Evolutionary conservation across 2,329 filamentous ascomycete genomes (phyloP), one percentile per base, ranked within the genome.

Genomic region (Pseudogymnoascus sp.): DNA sequence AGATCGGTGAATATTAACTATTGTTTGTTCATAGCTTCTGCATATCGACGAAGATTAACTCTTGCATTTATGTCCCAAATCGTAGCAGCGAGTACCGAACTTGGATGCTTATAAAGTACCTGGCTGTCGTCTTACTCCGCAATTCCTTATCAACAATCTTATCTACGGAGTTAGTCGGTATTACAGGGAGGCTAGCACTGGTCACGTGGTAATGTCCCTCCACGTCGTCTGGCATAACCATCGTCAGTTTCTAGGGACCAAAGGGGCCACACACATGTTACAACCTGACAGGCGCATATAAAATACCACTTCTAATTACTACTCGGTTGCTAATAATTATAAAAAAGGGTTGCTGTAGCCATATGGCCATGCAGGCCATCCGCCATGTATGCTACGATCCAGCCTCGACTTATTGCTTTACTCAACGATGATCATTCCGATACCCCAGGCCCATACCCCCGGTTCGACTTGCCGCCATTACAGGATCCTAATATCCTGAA

Each of bases 381-480:
- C 49, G 65, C 61, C 60, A 72, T 72, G 70, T 68, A 70, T 65
- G 66, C 66, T 45, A 87, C 83, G 71, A 87, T 87, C 75, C 85
- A 88, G 80, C 85, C 85, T 71, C 83, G 84, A 71, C 78, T 88
- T 67, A 88, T 87, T 71, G 83, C 87, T 72, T 75, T 87, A 67
- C 78, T 87, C 70, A 87, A 87, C 74, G 81, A 84, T 69, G 65
- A 64, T 49, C 38, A 61, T 14, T 40, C 79, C 7, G 60, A 69
- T 55, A 31, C 21, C 31, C 28, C 21, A 23, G 41, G 33, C 80
- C 52, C 78, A 78, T 67, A 75, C 77, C 68, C 77, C 75, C 69
- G 78, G 65, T 75, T 80, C 69, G 81, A 83, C 64, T 78, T 85
- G 2, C 83, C 84, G 38, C 80, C 83, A 59, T 75, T 85, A 43